Evolutionary conservation across 2,329 filamentous ascomycete species (phyloP), one percentile per base, ranked within the genome.

Genomic region (Penicillium sp.): DNA sequence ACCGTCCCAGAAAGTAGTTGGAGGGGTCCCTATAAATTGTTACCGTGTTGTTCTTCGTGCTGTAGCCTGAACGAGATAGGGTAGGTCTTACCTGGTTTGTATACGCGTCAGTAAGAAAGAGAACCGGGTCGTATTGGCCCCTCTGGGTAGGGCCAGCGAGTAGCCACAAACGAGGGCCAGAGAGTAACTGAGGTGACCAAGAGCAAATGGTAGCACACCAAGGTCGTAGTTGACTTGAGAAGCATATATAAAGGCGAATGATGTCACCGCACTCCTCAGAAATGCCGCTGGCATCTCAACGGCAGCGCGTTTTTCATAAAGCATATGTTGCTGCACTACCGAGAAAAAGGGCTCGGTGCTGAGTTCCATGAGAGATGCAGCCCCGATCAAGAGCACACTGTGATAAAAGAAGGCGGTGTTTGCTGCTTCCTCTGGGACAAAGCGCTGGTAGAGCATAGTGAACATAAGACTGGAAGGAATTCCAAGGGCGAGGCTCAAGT

Each of bases 331-430:
- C 73, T 97, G 92, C 59, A 93, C 86, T 34, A 95, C 84, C 1
- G 92, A 89, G 72, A 97, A 99, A 50, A 87, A 88, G 0, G 94
- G 94, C 74, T 99, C 94, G 1, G 89, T 86, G 1, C 90, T 73
- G 15, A 99, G 81, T 75, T 99, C 94, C 4, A 95, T 66, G 39
- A 86, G 68, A 1, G 83, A 84, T 32, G 85, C 83, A 27, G 84
- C 46, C 40, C 79, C 78, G 57, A 84, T 86, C 23, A 86, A 66
- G 31, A 70, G 63, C 57, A 88, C 69, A 15, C 83, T 80, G n/a
- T 76, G 66, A 3, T 71, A 65, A 56, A 96, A 85, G 64, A 86
- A 87, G 0, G 88, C 85, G 1, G 86, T 87, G 44, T 71, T 59
- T 3, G 79, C 71, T 34, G 81, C 75, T 16, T 81, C 73, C 4